Conservation (phyloP, 1,284 basidiomycete species). For the Sporisorium exsertum region DNA sequence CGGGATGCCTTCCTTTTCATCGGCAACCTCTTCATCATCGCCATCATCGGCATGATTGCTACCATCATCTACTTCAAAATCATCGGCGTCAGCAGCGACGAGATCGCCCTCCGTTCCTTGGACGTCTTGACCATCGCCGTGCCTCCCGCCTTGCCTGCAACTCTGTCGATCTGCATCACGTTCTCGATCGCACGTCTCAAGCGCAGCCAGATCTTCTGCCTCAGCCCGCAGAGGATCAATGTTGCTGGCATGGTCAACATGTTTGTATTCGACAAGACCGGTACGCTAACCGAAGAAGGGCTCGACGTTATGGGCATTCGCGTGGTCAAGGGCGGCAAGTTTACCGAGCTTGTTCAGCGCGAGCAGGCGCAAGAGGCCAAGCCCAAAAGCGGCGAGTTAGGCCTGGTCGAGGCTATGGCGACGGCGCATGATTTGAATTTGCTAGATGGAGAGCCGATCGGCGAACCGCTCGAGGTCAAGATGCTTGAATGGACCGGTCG, state of each 20-base stretch:
- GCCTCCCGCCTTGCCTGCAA: constrained; percentile 39
- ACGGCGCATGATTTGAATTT: constrained; percentile 45
- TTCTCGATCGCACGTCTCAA: constrained; percentile 38
- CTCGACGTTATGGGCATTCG: constrained; percentile 44
- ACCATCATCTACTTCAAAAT: constrained; percentile 40
- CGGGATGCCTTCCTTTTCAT: constrained; percentile 41
- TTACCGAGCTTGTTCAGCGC: constrained; percentile 16
- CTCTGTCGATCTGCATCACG: constrained; percentile 35
- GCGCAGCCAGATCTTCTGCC: constrained; percentile 36
- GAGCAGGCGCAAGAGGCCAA: not conserved
- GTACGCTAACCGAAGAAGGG: constrained; percentile 45
- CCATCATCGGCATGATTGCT: constrained; percentile 37
- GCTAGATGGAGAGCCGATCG: constrained; percentile 38
- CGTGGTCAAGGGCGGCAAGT: constrained; percentile 10
- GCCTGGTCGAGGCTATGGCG: constrained; percentile 32
- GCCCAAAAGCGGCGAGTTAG: not conserved
- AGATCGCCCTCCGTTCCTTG: constrained; percentile 45
- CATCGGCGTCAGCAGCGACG: constrained; percentile 41
- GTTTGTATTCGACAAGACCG: constrained; percentile 52
- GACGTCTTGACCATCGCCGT: constrained; percentile 47
- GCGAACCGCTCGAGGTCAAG: constrained; percentile 51
- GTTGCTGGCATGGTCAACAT: constrained; percentile 45
- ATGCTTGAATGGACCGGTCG: constrained; percentile 45
- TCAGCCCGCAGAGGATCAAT: constrained; percentile 51
- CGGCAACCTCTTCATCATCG: constrained; percentile 32